These are phyloP conservation scores for Casuarina cunninghamiana DNA, from an alignment of 306 rosid species.

Conservation along the genomic window DNA sequence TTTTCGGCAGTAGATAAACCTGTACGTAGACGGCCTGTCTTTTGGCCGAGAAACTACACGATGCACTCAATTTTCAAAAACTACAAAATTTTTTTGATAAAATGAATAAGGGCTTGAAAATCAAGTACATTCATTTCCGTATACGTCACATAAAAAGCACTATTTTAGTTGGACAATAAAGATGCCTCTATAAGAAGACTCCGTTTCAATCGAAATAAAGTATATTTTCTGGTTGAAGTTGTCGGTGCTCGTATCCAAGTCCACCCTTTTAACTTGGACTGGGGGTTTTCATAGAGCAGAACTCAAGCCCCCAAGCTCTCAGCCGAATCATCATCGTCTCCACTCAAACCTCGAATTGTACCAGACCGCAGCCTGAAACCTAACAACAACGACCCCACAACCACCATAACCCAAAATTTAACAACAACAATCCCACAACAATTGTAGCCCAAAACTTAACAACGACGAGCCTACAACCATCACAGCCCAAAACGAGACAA, in stretches of 20 bases:
- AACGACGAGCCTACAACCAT: conserved; percentile 40
- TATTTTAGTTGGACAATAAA: not conserved
- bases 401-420: no score
- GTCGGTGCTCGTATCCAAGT: conserved; percentile 83
- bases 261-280: conserved; percentile 82
- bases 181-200: conserved; percentile 55
- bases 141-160: no score
- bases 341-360: conserved; percentile 54
- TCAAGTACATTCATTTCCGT: no score
- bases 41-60: conserved; percentile 74
- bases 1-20: conserved; percentile 73
- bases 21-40: conserved; percentile 93
- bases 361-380: conserved; percentile 21
- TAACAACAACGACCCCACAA: no score
- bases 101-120: no score
- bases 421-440: no score
- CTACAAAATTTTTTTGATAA: conserved; percentile 65
- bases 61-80: conserved; percentile 61
- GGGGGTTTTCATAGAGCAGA: conserved; percentile 84
- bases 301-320: conserved; percentile 70
- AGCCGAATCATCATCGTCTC: conserved; percentile 69
- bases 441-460: no score
- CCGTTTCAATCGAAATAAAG: conserved; percentile 64
- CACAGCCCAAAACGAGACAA: conserved; percentile 39
- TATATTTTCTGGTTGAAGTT: conserved; percentile 59